Base-by-base conservation (phyloP, 345 rosid genomes). In the Excoecaria agallocha region DNA sequence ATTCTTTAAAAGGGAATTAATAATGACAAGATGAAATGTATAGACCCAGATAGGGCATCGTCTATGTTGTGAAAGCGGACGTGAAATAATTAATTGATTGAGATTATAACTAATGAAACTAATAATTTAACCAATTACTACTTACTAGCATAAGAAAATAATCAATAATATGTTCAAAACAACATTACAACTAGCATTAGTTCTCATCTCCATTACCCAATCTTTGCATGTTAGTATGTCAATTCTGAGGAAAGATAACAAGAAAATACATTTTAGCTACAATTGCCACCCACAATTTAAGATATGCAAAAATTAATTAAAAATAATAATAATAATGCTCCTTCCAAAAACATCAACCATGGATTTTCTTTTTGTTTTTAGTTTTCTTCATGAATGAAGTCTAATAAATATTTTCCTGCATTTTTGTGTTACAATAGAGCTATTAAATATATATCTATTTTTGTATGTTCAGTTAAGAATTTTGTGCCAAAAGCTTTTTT, bases 181-280 rank as follows among this genome's bases (percentile, higher is more conserved):
- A 58, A 58, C 62, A 58, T 58, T 58, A 37, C 37, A 58, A n/a
- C 62, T 22, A 58, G 15, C 24, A 58, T 58, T 58, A 58, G 62
- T 58, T 58, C 25, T 58, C 6, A 58, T 58, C 62, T 58, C 62
- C 15, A 6, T 30, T 58, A 24, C 37, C 30, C 24, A 58, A 58
- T 58, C 15, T 58, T 58, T 58, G 10, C 62, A 58, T 58, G 15
- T 24, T 58, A 58, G 1, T 22, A 30, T 22, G 37, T 58, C 62
- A 58, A 58, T 58, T 58, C 24, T 20, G 3, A 6, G 5, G 57
- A 54, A 54, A 54, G 59, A n/a, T 55, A 55, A 55, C 59, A 16
- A 19, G 59, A 55, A 55, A 55, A 1, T 55, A 55, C 10, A 16
- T 55, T 55, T 55, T 8, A 58, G 24, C 62, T 58, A 58, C 62